Conservation (phyloP, 2,329 filamentous ascomycete genomes). For the Gyromitra esculenta region DNA sequence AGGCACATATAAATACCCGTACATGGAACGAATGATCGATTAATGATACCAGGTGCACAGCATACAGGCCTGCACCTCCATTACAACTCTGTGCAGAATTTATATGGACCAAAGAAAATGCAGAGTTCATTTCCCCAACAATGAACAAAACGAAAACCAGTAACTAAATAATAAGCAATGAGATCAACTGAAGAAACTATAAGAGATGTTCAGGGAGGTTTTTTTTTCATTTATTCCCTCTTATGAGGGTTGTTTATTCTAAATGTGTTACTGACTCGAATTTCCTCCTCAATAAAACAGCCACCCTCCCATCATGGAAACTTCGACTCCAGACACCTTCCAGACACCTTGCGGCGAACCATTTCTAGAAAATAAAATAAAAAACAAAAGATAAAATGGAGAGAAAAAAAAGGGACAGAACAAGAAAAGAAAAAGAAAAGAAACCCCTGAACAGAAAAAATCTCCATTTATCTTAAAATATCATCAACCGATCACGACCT, state of each 20-base stretch:
- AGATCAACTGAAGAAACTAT: constrained; percentile 34
- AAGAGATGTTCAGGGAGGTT: constrained; percentile 25
- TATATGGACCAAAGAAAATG: constrained; percentile 27
- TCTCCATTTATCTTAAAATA: constrained; percentile 28
- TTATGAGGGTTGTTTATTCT: constrained; percentile 44
- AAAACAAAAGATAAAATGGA: constrained; percentile 20
- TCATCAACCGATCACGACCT: constrained; percentile 5
- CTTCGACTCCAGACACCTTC: constrained; percentile 39
- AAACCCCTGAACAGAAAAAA: constrained; percentile 15
- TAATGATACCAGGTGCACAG: constrained; percentile 28
- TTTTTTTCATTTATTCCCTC: constrained; percentile 31
- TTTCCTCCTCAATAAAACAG: constrained; percentile 18
- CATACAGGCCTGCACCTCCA: constrained; percentile 29
- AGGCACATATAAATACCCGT: constrained; percentile 49
- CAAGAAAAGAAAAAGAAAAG: constrained; percentile 4
- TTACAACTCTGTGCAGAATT: constrained; percentile 14
- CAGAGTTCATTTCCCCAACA: constrained; percentile 30
- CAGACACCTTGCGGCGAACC: constrained; percentile 32
- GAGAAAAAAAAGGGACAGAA: constrained; percentile 1
- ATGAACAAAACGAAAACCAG: constrained; percentile 30
- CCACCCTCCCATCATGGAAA: constrained; percentile 21
- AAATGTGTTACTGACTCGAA: constrained; percentile 36
- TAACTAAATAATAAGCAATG: constrained; percentile 34
- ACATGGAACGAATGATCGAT: constrained; percentile 47
- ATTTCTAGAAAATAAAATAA: constrained; percentile 35